phyloP scores from a whole-genome alignment of 2,329 filamentous ascomycete species.

The Lachnellula suecica region DNA sequence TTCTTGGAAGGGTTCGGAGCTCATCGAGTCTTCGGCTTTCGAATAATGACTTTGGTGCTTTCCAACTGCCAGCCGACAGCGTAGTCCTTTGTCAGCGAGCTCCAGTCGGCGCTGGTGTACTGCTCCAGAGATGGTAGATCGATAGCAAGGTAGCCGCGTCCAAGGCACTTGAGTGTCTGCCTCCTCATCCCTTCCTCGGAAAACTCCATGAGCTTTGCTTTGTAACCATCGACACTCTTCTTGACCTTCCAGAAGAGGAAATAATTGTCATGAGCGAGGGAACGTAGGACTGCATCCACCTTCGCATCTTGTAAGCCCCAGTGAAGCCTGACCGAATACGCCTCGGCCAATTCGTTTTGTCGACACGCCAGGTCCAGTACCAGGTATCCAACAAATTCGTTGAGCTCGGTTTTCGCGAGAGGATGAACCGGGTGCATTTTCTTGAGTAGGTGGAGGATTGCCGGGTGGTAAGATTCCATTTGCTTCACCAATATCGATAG shows the following conservation, averaged over 20 bases:
- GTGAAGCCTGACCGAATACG: constrained; percentile 62
- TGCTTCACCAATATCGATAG: constrained; percentile 78
- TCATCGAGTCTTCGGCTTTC: constrained; percentile 52
- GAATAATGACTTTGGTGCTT: constrained; percentile 72
- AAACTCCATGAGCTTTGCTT: constrained; percentile 77
- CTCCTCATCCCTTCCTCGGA: constrained; percentile 72
- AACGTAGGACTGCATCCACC: constrained; percentile 66
- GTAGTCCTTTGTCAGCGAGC: constrained; percentile 63
- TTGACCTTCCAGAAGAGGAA: constrained; percentile 72
- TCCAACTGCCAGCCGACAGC: constrained; percentile 85
- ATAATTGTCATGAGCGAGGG: constrained; percentile 81
- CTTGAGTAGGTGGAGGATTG: constrained; percentile 75
- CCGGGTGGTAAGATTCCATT: constrained; percentile 86
- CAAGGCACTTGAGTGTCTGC: constrained; percentile 84
- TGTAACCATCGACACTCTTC: constrained; percentile 75
- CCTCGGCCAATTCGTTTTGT: constrained; percentile 70
- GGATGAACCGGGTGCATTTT: constrained; percentile 67
- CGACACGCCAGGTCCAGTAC: constrained; percentile 89
- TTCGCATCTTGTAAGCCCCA: constrained; percentile 66
- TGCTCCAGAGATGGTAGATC: constrained; percentile 69
- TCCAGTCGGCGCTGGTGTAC: constrained; percentile 69
- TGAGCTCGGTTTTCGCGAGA: constrained; percentile 69
- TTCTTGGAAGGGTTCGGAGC: background rate
- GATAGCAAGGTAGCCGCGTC: constrained; percentile 74
- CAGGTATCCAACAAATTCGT: constrained; percentile 78